Base-by-base conservation (phyloP, 176 grass and related monocot genomes). In the Eragrostis curvula region DNA sequence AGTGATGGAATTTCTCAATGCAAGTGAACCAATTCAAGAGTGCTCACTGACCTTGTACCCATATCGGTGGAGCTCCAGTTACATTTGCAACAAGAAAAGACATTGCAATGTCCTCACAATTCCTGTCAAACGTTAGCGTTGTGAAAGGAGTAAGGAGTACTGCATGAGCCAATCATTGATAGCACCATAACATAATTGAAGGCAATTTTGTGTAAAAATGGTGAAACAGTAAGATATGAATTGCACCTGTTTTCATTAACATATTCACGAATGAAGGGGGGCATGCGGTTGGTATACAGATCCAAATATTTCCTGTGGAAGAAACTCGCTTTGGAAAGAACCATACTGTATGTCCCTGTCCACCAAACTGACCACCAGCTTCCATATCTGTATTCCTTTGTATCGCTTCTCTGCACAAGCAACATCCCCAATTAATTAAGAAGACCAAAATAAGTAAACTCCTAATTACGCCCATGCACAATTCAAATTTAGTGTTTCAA, bases 301-400 rank as follows among this genome's bases (percentile, higher is more conserved):
- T 87, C 87, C 65, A 99, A 76, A 76, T 99, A 99, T 32, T 79
- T 46, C 32, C 21, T 88, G 70, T 96, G 93, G 63, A 99, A 85
- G 83, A 99, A 99, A 56, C 91, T 82, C 1, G 93, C 87, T 79
- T 99, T 99, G 16, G 96, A 99, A 48, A 99, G 96, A 83, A 99
- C 80, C 80, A 99, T 94, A 15, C 96, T 99, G 15, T 99, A 99
- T 48, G 93, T 87, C 75, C 96, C 96, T 41, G 82, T 91, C 93
- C 96, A 94, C 96, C 96, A 99, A 60, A 99, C 96, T 63, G 96
- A 99, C 96, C 96, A 92, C 96, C 96, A 99, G 43, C 91, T 88
- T 82, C 89, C 86, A 73, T 99, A 99, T 62, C 21, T 23, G 81
- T 83, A 92, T 53, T 87, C 81, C 67, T 83, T 21, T 18, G 40